Conservation (phyloP, 805 yeast genomes). For the Wickerhamomyces queroliae region DNA sequence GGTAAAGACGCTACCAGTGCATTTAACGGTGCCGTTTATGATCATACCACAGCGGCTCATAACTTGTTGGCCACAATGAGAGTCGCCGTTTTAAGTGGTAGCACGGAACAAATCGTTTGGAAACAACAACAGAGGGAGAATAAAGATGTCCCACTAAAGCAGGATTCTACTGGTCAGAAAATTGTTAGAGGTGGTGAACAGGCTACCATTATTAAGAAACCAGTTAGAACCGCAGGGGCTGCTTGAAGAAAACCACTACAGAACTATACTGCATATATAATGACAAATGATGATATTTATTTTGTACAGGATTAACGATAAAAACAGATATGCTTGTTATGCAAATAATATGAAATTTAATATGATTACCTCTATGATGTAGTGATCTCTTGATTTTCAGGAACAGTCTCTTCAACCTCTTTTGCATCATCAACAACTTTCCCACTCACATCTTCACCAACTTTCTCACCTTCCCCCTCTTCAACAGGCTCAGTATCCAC, state of each 20-base stretch:
- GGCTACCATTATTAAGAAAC: conserved; percentile 39
- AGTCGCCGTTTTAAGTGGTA: conserved; percentile 78
- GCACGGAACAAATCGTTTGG: conserved; percentile 81
- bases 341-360: too few species aligned
- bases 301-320: too few species aligned
- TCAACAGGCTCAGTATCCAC: too few species aligned
- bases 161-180: conserved; percentile 46
- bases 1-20: conserved; percentile 95
- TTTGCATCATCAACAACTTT: too few species aligned
- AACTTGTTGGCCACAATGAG: conserved; percentile 91
- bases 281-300: too few species aligned
- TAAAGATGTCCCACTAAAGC: conserved; percentile 53
- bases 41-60: conserved; percentile 90
- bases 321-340: too few species aligned
- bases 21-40: conserved; percentile 91
- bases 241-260: conserved; percentile 40
- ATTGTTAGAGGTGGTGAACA: conserved; percentile 60
- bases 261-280: too few species aligned
- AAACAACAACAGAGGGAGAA: conserved; percentile 61
- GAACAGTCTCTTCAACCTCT: too few species aligned
- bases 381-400: too few species aligned
- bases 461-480: too few species aligned
- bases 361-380: too few species aligned
- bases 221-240: conserved; percentile 54
- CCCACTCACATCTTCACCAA: too few species aligned